These are phyloP conservation scores for Rostrohypoxylon terebratum DNA, from an alignment of 495 filamentous ascomycete genomes.

Conservation along the genomic window DNA sequence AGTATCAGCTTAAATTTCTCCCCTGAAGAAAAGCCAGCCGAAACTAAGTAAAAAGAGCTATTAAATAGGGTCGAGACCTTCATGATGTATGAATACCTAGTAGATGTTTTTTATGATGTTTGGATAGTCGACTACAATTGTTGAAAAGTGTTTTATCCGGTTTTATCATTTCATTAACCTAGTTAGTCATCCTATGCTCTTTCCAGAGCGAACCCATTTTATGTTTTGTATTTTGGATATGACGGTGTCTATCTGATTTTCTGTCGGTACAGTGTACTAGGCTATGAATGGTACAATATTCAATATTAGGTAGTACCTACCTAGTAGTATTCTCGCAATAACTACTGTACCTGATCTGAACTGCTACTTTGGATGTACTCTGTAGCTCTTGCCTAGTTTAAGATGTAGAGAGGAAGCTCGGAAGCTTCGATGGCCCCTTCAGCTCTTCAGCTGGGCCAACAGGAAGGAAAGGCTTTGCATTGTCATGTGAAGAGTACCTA, in stretches of 20 bases:
- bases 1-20: slow-evolving; percentile 89
- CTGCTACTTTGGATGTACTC: neutral
- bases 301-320: too few species aligned
- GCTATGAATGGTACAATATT: too few species aligned
- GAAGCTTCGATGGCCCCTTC: neutral
- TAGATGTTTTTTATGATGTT: neutral
- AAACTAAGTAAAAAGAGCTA: slow-evolving; percentile 48
- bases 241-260: too few species aligned
- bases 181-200: neutral
- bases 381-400: neutral
- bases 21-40: slow-evolving; percentile 63
- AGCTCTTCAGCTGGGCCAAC: too few species aligned
- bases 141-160: neutral
- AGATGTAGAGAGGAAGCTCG: neutral
- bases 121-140: neutral
- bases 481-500: too few species aligned
- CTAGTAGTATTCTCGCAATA: neutral
- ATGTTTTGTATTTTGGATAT: neutral
- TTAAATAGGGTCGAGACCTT: neutral
- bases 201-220: neutral
- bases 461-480: too few species aligned
- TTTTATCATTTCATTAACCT: too few species aligned
- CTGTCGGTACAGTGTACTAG: too few species aligned
- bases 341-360: neutral
- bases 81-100: slow-evolving; percentile 2